Conservation (phyloP, 2,329 filamentous ascomycete genomes). For the Cordyceps militaris region DNA sequence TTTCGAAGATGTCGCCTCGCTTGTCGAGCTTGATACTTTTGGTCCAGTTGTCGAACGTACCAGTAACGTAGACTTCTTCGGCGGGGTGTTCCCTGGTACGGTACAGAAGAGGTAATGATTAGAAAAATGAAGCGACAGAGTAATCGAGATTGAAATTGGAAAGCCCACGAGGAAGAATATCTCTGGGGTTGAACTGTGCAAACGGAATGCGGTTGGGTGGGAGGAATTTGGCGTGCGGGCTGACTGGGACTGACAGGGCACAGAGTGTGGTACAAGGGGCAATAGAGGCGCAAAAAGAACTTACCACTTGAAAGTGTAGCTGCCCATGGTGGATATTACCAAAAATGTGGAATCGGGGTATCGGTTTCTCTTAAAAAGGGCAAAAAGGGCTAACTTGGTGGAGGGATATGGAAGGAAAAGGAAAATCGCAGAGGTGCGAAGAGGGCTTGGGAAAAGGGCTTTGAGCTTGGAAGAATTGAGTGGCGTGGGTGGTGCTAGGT, state of each 20-base stretch:
- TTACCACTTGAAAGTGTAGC: constrained; percentile 65
- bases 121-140: not conserved
- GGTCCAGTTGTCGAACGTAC: constrained; percentile 90
- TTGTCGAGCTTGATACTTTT: constrained; percentile 80
- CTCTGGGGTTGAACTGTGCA: not conserved
- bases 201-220: constrained; percentile 11
- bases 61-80: constrained; percentile 86
- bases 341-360: constrained; percentile 14
- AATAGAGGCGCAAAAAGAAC: constrained; percentile 21
- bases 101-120: not conserved
- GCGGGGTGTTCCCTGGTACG: constrained; percentile 72
- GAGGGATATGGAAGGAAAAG: constrained; percentile 11
- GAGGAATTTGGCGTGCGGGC: constrained; percentile 1
- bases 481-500: not conserved
- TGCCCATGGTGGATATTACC: constrained; percentile 47
- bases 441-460: constrained; percentile 13
- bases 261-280: constrained; percentile 1
- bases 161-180: not conserved
- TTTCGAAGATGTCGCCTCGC: constrained; percentile 66
- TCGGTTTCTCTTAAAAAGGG: not conserved
- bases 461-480: not conserved
- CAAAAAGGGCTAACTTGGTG: constrained; percentile 1
- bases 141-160: not conserved
- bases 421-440: constrained; percentile 5
- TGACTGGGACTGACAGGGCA: constrained; percentile 2